Base-by-base conservation (phyloP, 2,329 filamentous ascomycete genomes). In the Scedosporium apiospermum region DNA sequence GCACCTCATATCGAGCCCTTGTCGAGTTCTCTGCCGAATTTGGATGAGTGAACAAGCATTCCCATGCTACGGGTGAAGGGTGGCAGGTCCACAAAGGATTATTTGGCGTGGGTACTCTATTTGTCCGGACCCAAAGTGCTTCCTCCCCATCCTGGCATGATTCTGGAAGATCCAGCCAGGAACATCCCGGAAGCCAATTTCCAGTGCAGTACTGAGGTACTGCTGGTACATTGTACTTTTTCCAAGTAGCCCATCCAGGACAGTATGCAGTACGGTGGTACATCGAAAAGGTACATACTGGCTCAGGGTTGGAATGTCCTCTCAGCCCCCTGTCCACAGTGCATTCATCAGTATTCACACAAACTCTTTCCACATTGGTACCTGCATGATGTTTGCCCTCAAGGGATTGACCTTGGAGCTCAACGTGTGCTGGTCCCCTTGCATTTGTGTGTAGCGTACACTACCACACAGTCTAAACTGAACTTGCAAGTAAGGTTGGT, bases 101-200 rank as follows among this genome's bases (percentile, higher is more conserved):
- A 30, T 21, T 49, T 34, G 21, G 18, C 38, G 41, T 30, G 58
- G 58, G 42, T 18, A 60, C 41, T 60, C 34, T 60, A 46, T 60
- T 49, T 60, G 42, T 12, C 42, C 42, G 58, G 38, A 3, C 7
- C 44, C 18, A 49, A 21, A 49, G 21, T 27, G 23, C 41, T 49
- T 60, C 38, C 58, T 60, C 41, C 38, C 58, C 41, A 30, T 49
- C 58, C 58, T 49, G 58, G 58, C 41, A 49, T 46, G 27, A 46
- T 60, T 46, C 58, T 26, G 58, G 58, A 60, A 26, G 41, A 59
- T 42, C 57, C 34, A 21, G 34, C 57, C 57, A 59, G 57, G 27
- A 59, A 59, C 34, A 34, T 41, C 34, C 57, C 57, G 18, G 26
- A n/a, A 23, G 18, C 57, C 57, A 42, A 38, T 59, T 41, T 59